Percentiles rank a stretch among this genome's conserved stretches.
These are phyloP conservation scores for Odonthalia washingtoniensis DNA, from an alignment of 31 red algal species.

Conservation along the genomic window DNA sequence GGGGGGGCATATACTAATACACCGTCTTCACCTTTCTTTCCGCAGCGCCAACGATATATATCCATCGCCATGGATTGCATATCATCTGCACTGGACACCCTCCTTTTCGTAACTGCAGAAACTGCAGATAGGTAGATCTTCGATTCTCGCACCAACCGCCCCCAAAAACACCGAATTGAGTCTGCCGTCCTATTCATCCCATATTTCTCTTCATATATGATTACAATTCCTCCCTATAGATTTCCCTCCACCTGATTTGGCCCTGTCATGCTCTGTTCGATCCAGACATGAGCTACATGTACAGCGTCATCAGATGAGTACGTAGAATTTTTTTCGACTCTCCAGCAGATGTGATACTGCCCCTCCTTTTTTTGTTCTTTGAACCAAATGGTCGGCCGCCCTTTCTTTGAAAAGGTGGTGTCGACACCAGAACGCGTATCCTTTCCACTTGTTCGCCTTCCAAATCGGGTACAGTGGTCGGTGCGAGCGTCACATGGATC, in stretches of 20 bases:
- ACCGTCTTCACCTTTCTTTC: not conserved
- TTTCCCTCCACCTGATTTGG: not conserved
- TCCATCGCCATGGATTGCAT: not conserved
- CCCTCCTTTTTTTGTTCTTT: too few relatives aligned
- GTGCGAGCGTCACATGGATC: too few relatives aligned
- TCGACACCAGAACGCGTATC: too few relatives aligned
- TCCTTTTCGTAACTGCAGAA: not conserved
- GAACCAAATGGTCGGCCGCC: too few relatives aligned
- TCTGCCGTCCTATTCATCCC: not conserved
- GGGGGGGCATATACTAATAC: too few relatives aligned
- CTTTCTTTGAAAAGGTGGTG: too few relatives aligned
- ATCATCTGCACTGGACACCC: not conserved
- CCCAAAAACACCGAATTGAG: slow-evolving; percentile 20
- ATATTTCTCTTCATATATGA: not conserved
- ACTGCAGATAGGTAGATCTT: not conserved
- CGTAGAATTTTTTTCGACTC: too few relatives aligned
- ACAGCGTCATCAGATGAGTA: not conserved
- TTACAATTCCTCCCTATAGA: not conserved
- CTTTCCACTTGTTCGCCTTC: too few relatives aligned
- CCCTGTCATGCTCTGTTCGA: not conserved
- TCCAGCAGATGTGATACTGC: too few relatives aligned
- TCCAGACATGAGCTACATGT: not conserved
- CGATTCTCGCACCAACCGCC: not conserved
- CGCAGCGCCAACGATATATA: not conserved
- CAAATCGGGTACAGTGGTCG: too few relatives aligned